A percentile compares a stretch with the other conserved stretches of the same genome.
phyloP scores from a whole-genome alignment of 177 flowering plant genomes.

The Vitis hybrid region DNA sequence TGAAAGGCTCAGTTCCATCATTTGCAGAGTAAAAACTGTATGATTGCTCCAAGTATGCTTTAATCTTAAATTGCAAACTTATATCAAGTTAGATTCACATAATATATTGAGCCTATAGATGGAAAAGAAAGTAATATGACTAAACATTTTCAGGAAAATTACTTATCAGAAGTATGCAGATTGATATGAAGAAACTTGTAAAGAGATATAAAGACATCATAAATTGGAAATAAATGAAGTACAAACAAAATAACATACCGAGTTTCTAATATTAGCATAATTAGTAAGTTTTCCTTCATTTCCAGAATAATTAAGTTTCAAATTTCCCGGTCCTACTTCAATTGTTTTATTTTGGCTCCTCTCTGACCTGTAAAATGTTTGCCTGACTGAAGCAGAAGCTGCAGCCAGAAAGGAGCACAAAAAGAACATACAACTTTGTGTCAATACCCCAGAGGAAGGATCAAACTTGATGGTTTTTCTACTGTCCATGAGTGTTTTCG shows the following conservation, averaged over 20 bases:
- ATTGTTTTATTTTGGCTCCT: conserved; percentile 30
- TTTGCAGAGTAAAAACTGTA: conserved; percentile 54
- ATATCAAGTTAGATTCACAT: no score
- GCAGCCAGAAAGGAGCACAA: conserved; percentile 7
- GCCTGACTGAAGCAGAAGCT: conserved; percentile 43
- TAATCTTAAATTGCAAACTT: conserved; percentile 32
- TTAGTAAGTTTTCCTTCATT: conserved; percentile 47
- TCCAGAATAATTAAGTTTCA: conserved; percentile 57
- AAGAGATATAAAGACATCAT: neutral
- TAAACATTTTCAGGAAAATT: no score
- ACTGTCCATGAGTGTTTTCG: no score
- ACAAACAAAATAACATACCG: conserved; percentile 33
- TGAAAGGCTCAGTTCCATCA: conserved; percentile 38
- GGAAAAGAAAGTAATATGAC: no score
- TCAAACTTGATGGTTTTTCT: neutral
- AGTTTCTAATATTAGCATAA: conserved; percentile 54
- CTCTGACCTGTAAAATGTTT: conserved; percentile 31
- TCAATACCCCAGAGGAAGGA: neutral
- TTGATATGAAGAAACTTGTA: no score
- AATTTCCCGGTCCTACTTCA: conserved; percentile 77
- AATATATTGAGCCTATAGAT: no score
- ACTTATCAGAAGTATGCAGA: no score
- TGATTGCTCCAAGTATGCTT: conserved; percentile 52
- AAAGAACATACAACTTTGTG: neutral
- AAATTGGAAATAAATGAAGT: neutral